These are phyloP conservation scores for Saccharomycopsis schoenii DNA, from an alignment of 805 yeast species.

Conservation along the genomic window DNA sequence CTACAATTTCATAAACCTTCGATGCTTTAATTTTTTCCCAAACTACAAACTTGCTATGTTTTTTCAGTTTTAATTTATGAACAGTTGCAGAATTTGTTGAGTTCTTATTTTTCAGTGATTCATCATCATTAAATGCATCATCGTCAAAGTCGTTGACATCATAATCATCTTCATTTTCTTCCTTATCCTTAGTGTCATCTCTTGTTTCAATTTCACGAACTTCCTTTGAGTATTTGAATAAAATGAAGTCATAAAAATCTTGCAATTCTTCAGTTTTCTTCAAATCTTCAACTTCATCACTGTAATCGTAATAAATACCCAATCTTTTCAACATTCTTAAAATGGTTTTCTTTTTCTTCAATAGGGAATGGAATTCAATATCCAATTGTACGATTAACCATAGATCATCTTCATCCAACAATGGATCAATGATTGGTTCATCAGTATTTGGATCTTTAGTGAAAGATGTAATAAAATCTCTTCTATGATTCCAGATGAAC, in stretches of 20 bases:
- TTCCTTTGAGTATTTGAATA: constrained; percentile 38
- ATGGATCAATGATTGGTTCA: constrained; percentile 30
- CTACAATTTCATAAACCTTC: constrained; percentile 52
- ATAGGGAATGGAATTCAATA: constrained; percentile 76
- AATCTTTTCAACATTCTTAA: constrained; percentile 45
- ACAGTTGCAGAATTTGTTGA: constrained; percentile 15
- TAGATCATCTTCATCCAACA: constrained; percentile 71
- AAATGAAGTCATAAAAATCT: constrained; percentile 76
- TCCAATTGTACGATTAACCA: constrained; percentile 88
- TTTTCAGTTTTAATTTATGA: constrained; percentile 27
- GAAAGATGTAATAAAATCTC: constrained; percentile 69
- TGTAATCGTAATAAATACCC: constrained; percentile 46
- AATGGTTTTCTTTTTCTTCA: constrained; percentile 61
- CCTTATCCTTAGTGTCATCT: constrained; percentile 26
- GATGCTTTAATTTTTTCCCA: constrained; percentile 62
- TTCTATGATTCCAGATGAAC: constrained; percentile 88
- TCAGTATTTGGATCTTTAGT: constrained; percentile 36
- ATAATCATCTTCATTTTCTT: constrained; percentile 26
- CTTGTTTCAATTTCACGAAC: constrained; percentile 28
- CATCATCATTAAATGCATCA: constrained; percentile 2
- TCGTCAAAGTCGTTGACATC: constrained; percentile 26
- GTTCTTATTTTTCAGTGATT: background rate
- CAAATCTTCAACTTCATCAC: constrained; percentile 46
- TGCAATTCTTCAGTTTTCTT: constrained; percentile 69
- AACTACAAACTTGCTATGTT: constrained; percentile 50